Conservation (phyloP, 1,139 yeast species). For the Suhomyces yuchorum region DNA sequence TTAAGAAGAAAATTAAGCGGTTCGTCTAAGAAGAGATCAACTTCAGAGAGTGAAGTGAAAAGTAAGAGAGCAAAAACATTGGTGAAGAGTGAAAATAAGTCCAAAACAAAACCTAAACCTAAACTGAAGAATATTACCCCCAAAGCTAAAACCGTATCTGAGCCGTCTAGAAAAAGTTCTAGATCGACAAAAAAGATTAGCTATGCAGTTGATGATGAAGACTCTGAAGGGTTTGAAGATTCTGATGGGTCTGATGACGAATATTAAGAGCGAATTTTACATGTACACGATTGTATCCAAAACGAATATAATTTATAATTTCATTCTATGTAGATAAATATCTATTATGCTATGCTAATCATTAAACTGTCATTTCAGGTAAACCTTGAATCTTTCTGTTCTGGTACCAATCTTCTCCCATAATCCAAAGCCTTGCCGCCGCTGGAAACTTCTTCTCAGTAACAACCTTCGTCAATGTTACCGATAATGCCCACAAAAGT, state of each 20-base stretch:
- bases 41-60: slow-evolving; percentile 6
- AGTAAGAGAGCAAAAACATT: slow-evolving; percentile 6
- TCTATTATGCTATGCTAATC: neutral
- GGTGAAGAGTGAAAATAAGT: slow-evolving; percentile 2
- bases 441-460: slow-evolving; percentile 62
- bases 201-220: slow-evolving; percentile 35
- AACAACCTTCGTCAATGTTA: slow-evolving; percentile 53
- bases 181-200: slow-evolving; percentile 41
- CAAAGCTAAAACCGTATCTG: slow-evolving; percentile 12
- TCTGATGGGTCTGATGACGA: neutral
- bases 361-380: slow-evolving; percentile 49
- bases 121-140: neutral
- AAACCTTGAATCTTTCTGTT: slow-evolving; percentile 49
- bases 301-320: neutral
- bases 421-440: slow-evolving; percentile 70
- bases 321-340: neutral
- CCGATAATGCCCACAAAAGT: slow-evolving; percentile 47
- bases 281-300: neutral
- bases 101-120: neutral
- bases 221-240: slow-evolving; percentile 2
- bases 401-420: slow-evolving; percentile 75
- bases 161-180: slow-evolving; percentile 46
- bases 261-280: neutral
- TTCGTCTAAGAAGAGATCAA: slow-evolving; percentile 17
- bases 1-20: slow-evolving; percentile 30